Evolutionary conservation across 495 filamentous ascomycete genomes (phyloP), one percentile per base, ranked within the genome.

Genomic region (Neurospora sp.): DNA sequence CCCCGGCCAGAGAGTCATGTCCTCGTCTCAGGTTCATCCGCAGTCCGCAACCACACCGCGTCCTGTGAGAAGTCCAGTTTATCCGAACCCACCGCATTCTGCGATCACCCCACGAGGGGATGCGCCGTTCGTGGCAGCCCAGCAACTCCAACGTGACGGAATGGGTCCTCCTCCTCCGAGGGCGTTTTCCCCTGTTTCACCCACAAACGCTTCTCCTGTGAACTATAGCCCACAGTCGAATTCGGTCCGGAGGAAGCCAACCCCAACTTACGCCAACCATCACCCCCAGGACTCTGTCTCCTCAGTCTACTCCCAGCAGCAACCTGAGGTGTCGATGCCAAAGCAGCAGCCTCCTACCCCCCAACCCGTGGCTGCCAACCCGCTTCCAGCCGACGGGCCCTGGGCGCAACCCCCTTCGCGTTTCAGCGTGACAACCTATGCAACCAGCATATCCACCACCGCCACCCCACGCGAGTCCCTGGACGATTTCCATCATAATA

Each of bases 391-490:
- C 15, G 54, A 66, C 31, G 81, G 83, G 8, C 76, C 77, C 17
- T 84, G 81, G 80, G 76, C 81, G 19, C 85, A 90, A 70, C 91
- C 89, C 9, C 78, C 80, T 0, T 94, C 91, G 71, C 91, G 91
- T 48, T 93, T 93, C 83, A 93, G 90, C 79, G 82, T 89, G 69
- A 91, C 91, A 19, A 93, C 92, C 4, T 91, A 91, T 78, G 88
- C 89, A n/a, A 85, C 88, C 4, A 85, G 85, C 21, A 19, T 66
- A 34, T 66, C 54, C 24, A 84, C 83, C 39, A 84, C 84, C 19
- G 85, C 84, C 54, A 89, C 90, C 39, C 89, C 89, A 21, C 85
- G 85, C 11, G 86, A 86, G 24, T 87, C 86, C 39, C 79, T 85
- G 39, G 83, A 87, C 69, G 79, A 84, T 38, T 70, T 71, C 36